Evolutionary conservation across 441 rosid genomes (phyloP).

Genomic region (Aleurites moluccanus): DNA sequence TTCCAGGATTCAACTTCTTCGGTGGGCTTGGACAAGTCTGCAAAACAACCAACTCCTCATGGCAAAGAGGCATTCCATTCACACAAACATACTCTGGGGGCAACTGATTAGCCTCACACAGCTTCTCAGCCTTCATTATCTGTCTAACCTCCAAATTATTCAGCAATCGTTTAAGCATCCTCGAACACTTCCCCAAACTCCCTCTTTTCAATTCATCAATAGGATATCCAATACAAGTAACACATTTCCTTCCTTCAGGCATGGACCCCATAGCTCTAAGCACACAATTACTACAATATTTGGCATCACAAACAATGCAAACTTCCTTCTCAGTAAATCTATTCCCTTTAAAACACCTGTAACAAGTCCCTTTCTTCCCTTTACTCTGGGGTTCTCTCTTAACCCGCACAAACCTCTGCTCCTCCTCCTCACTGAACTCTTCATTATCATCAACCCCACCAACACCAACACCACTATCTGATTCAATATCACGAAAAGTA

Average conservation of each 20-base stretch:
- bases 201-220: conserved; percentile 76
- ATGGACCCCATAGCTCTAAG: conserved; percentile 97
- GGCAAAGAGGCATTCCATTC: conserved; percentile 63
- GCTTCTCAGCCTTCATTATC: conserved; percentile 79
- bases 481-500: conserved; percentile 66
- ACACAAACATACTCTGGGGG: conserved; percentile 82
- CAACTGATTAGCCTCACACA: conserved; percentile 82
- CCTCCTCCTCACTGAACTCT: conserved; percentile 42
- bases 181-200: conserved; percentile 76
- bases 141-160: conserved; percentile 79
- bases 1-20: conserved; percentile 83
- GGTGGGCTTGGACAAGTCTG: conserved; percentile 84
- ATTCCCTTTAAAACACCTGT: conserved; percentile 76
- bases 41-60: conserved; percentile 62
- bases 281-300: conserved; percentile 78
- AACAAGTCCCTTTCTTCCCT: conserved; percentile 81
- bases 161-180: conserved; percentile 78
- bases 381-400: conserved; percentile 55
- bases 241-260: conserved; percentile 99
- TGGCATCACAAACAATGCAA: conserved; percentile 89
- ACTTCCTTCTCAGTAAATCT: conserved; percentile 89
- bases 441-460: conserved; percentile 24
- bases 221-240: conserved; percentile 78
- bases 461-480: conserved; percentile 50
- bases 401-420: conserved; percentile 37